A percentile compares a stretch with the other conserved stretches of the same genome.
Evolutionary conservation across 306 rosid genomes (phyloP).

Genomic region (Lotus japonicus): DNA sequence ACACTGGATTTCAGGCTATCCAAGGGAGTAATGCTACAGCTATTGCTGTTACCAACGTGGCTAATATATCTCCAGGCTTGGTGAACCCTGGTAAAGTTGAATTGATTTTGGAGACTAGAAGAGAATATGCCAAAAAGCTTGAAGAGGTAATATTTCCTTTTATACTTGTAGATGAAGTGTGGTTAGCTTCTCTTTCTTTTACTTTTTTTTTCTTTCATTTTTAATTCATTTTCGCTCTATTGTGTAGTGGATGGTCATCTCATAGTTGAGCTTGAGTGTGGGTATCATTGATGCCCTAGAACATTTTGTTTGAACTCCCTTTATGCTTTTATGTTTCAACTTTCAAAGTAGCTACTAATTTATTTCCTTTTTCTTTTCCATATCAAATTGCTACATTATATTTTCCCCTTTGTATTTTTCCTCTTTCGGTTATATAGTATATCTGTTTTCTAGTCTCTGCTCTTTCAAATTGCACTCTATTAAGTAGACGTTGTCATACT

Average conservation of each 20-base stretch:
- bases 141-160: slow-evolving; percentile 58
- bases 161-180: slow-evolving; percentile 10
- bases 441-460: neutral
- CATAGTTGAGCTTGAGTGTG: neutral
- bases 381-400: neutral
- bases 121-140: slow-evolving; percentile 74
- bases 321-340: neutral
- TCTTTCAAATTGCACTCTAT: slow-evolving; percentile 10
- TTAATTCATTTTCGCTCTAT: neutral
- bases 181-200: too few relatives aligned
- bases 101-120: slow-evolving; percentile 67
- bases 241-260: slow-evolving; percentile 4
- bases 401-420: neutral
- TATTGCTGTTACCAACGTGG: slow-evolving; percentile 29
- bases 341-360: neutral
- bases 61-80: slow-evolving; percentile 69
- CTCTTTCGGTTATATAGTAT: neutral
- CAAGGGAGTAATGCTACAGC: slow-evolving; percentile 43
- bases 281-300: neutral
- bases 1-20: slow-evolving; percentile 48
- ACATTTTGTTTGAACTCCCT: neutral
- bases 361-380: neutral
- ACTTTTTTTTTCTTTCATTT: neutral
- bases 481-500: slow-evolving; percentile 19
- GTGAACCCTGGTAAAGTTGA: slow-evolving; percentile 73